Evolutionary conservation across 176 grass and related monocot genomes (phyloP), one percentile per base, ranked within the genome.

Genomic region (Elaeis guineensis): DNA sequence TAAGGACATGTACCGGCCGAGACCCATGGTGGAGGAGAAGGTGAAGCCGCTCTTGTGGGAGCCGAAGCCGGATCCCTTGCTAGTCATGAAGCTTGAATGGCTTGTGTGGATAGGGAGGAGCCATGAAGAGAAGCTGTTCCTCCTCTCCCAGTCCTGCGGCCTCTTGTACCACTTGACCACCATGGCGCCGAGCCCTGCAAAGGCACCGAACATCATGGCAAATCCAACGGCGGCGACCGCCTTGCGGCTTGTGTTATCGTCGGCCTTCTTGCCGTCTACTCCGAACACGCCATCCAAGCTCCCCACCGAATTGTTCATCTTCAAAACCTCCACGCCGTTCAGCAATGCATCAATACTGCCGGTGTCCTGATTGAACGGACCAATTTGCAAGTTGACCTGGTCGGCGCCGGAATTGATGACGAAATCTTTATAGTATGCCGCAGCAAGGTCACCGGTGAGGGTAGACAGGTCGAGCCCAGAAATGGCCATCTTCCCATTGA

Each of bases 91-190:
- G 79, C 25, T 82, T n/a, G 87, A 83, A 28, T 96, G 83, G 0
- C 87, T 78, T 0, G 83, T 82, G 73, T 97, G 83, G 65, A 97
- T 84, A 0, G 93, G 87, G 2, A 97, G 87, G 20, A 97, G 81
- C 93, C 93, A 97, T 9, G 93, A 89, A 6, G 93, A 97, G 93
- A 97, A 97, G 78, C 93, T 91, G 59, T 84, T 78, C 22, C 87
- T 77, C 32, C 84, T 75, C 66, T 97, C 75, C 93, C 93, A 97
- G 51, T 97, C 93, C 39, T 90, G 87, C 9, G 80, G 84, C 55
- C 82, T 77, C 79, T 80, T 91, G 48, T 82, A 65, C 84, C 84
- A 87, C 73, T 97, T 97, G 5, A 85, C 79, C 55, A 80, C 80
- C 93, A 97, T 91, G 16, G 84, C 83, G 3, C 87, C 93, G 5